Evolutionary conservation across 371 early-diverging fungal species (phyloP), one percentile per base, ranked within the genome.

Genomic region (Rhizomucor miehei): DNA sequence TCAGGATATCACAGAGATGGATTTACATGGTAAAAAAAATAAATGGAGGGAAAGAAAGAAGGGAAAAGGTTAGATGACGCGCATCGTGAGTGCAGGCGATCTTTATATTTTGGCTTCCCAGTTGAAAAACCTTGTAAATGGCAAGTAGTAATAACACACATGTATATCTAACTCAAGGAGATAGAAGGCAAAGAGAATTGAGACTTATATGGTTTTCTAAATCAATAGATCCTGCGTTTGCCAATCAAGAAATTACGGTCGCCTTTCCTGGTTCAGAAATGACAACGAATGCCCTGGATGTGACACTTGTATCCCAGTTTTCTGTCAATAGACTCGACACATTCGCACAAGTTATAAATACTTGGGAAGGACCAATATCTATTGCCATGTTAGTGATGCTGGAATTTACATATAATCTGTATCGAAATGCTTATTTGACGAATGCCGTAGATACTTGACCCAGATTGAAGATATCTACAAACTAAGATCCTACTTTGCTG

Each of bases 291-390:
- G 20, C 47, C 6, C 23, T 21, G 16, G 80, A 76, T 54, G 70
- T 82, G 8, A 71, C 82, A 0, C 60, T 86, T 55, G 65, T 86
- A 17, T 71, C 80, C 3, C 86, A 86, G 53, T 84, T 82, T 47
- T 78, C 84, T 13, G 80, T 80, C 23, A 82, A 84, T 57, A 71
- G 84, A 35, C 61, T 86, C 14, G 67, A 69, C 12, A 60, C 70
- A 11, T 86, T 86, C 59, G 66, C 75, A 41, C 62, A 70, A 14
- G 80, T 78, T 1, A 67, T 79, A 10, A 54, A 62, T 10, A 63
- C 51, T 16, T 86, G 86, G 86, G 46, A 46, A 13, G 84, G 86
- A 2, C 86, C 86, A 3, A 72, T 82, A 8, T 75, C 84, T 4
- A 62, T 71, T 40, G 74, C 79, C 21, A 73, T 84, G 86, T 84